Evolutionary conservation across 495 filamentous ascomycete genomes (phyloP), one percentile per base, ranked within the genome.

Genomic region (Penicillium daleae): DNA sequence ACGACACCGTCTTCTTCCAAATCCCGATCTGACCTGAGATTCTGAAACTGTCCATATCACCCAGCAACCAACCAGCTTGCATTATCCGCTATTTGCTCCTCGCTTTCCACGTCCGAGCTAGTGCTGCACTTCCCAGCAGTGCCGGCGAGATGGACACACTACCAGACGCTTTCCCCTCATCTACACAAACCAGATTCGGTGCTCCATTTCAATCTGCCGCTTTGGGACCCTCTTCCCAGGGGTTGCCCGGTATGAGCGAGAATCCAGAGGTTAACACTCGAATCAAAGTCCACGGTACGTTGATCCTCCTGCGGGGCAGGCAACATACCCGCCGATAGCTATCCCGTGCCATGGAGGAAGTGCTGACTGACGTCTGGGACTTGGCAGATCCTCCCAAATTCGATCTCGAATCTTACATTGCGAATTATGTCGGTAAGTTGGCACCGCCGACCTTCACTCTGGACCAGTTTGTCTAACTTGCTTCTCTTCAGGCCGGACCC

Each of bases 361-460:
- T 48, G n/a, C n/a, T 21, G 19, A 48, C 59, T 61, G 17, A 62
- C 49, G 39, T 46, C 7, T 65, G 56, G 24, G 35, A 27, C 15
- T 21, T 58, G n/a, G 50, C 63, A 93, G 92, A 93, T 50, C 71
- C 86, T 12, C 95, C 95, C 0, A 97, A 96, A 68, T 89, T 97
- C 59, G 95, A 99, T 70, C 85, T 99, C 6, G 95, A 97, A 35
- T 86, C 89, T 26, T 97, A 97, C 74, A 91, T 97, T 42, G 82
- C 89, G 33, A 96, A 97, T 66, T 99, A 99, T 74, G 85, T 81
- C 71, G 94, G 94, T 95, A 75, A 50, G 75, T 63, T 42, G 5
- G 17, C 4, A 29, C 0, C 29, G 19, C 0, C 2, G 10, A 12
- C 1, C 5, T 7, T 7, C 7, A 54, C 4, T 37, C n/a, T 17